Conservation (phyloP, 345 rosid genomes). For the Hibiscus syriacus region DNA sequence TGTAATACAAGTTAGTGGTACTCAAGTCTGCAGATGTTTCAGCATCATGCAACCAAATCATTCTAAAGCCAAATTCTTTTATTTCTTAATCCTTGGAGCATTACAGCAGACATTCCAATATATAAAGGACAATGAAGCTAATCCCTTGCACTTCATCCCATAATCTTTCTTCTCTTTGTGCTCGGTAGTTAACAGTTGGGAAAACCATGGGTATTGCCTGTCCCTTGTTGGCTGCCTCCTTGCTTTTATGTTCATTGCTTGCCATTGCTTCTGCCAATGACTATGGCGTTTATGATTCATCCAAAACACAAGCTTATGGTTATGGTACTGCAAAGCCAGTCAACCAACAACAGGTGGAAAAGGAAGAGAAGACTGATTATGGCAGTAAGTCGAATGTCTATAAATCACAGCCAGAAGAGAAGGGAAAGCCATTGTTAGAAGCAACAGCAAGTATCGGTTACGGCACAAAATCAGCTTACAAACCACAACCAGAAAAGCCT, state of each 20-base stretch:
- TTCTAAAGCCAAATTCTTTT: not conserved
- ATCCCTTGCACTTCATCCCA: not conserved
- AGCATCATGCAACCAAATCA: not conserved
- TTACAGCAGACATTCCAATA: not conserved
- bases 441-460: too few species aligned
- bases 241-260: constrained; percentile 7
- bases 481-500: too few species aligned
- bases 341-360: too few species aligned
- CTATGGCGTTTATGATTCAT: not conserved
- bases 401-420: not conserved
- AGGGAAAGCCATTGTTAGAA: not conserved
- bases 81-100: not conserved
- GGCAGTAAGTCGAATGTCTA: not conserved
- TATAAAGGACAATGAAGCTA: not conserved
- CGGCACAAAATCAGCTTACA: too few species aligned
- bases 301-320: not conserved
- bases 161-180: not conserved
- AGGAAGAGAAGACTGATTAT: not conserved
- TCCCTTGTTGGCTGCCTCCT: not conserved
- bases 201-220: constrained; percentile 5
- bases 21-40: not conserved
- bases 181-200: not conserved
- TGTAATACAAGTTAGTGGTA: too few species aligned
- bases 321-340: not conserved
- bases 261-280: constrained; percentile 3